These are phyloP conservation scores for Craterostigma plantagineum DNA, from an alignment of 257 asterid genomes.

Conservation along the genomic window DNA sequence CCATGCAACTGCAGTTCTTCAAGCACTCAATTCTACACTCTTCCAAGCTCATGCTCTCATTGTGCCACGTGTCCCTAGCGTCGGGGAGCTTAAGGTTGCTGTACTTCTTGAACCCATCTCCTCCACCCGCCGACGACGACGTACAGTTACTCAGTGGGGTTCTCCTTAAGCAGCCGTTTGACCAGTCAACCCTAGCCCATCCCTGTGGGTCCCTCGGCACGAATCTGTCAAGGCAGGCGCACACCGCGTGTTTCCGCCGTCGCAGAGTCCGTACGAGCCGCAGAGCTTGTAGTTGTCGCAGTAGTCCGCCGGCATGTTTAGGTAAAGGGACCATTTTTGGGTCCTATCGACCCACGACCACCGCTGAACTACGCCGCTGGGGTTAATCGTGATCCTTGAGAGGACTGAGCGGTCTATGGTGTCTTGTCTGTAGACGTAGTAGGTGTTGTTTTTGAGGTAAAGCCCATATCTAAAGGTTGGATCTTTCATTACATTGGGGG, in stretches of 20 bases:
- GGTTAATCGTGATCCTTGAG: conserved; percentile 30
- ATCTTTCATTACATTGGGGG: conserved; percentile 56
- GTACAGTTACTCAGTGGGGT: conserved; percentile 26
- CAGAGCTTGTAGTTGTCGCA: conserved; percentile 63
- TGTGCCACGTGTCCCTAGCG: conserved; percentile 37
- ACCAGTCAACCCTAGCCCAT: conserved; percentile 61
- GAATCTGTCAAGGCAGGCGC: conserved; percentile 47
- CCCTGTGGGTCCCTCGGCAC: conserved; percentile 45
- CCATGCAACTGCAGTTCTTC: conserved; percentile 57
- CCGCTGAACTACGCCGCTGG: conserved; percentile 27
- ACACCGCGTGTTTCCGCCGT: conserved; percentile 46
- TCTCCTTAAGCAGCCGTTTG: conserved; percentile 44
- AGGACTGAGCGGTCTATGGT: conserved; percentile 26
- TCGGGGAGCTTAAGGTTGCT: conserved; percentile 54
- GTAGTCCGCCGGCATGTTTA: conserved; percentile 72
- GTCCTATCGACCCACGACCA: conserved; percentile 45
- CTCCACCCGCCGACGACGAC: no score
- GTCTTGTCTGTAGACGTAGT: conserved; percentile 22
- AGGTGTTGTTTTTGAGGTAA: conserved; percentile 14
- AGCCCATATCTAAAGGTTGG: conserved; percentile 24
- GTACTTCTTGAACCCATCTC: conserved; percentile 32
- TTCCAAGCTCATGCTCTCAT: conserved; percentile 20
- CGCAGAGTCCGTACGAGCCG: conserved; percentile 59
- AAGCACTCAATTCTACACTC: conserved; percentile 39
- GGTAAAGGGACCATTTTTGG: conserved; percentile 34